Percentiles rank a stretch among this genome's conserved stretches.
Evolutionary conservation across 2,329 filamentous ascomycete genomes (phyloP).

Genomic region (Monosporascus sp.): DNA sequence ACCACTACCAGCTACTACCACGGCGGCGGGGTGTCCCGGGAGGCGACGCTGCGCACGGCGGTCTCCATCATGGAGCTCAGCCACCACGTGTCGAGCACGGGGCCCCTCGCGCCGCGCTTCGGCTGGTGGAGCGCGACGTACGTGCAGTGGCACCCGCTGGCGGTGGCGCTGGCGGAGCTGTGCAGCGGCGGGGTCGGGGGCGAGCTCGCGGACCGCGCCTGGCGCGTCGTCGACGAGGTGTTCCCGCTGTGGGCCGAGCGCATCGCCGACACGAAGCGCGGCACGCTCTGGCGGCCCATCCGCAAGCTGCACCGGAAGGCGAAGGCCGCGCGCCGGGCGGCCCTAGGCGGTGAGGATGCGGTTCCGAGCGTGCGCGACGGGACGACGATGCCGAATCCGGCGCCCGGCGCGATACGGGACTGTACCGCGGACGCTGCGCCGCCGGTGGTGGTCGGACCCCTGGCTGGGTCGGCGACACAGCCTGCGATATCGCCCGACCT

Average conservation of each 20-base stretch:
- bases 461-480: conserved; percentile 2
- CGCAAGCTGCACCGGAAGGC: conserved; percentile 49
- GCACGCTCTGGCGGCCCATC: conserved; percentile 49
- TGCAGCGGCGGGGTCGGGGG: conserved; percentile 42
- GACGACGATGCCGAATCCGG: not conserved
- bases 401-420: not conserved
- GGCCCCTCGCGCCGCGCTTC: conserved; percentile 33
- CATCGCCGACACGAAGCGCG: conserved; percentile 45
- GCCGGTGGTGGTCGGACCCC: not conserved
- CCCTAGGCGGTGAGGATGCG: conserved; percentile 6
- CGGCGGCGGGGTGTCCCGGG: conserved; percentile 26
- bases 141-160: conserved; percentile 51
- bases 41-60: conserved; percentile 41
- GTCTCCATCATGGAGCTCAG: conserved; percentile 41
- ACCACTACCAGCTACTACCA: not conserved
- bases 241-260: conserved; percentile 37
- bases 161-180: conserved; percentile 47
- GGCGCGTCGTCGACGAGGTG: conserved; percentile 41
- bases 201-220: conserved; percentile 42
- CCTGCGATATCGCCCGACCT: conserved; percentile 5
- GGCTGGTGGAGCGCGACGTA: conserved; percentile 46
- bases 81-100: conserved; percentile 22
- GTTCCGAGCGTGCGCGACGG: not conserved
- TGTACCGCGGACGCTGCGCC: conserved; percentile 1
- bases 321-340: conserved; percentile 31